Conservation (phyloP, 176 grass and related monocot species). For the Pharus latifolius region DNA sequence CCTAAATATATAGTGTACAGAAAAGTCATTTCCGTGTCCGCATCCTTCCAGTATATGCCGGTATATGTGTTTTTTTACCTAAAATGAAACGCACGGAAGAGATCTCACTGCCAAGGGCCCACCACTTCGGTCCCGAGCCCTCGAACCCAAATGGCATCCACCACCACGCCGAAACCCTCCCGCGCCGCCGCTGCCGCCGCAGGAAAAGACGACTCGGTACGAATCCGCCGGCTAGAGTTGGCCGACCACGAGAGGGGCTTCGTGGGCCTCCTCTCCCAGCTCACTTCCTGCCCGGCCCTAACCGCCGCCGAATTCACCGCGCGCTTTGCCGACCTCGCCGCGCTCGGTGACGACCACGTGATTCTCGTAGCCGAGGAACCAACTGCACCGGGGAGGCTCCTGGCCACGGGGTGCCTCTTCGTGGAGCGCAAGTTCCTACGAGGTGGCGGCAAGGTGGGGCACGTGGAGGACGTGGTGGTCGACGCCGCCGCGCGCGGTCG, state of each 20-base stretch:
- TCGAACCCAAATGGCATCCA: constrained; percentile 27
- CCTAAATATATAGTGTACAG: too few species aligned
- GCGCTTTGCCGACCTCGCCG: constrained; percentile 69
- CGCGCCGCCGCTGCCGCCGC: background rate
- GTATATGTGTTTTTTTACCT: too few species aligned
- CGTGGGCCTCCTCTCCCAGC: constrained; percentile 50
- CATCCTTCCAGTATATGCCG: too few species aligned
- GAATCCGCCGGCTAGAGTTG: constrained; percentile 54
- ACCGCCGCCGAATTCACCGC: constrained; percentile 46
- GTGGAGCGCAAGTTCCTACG: constrained; percentile 83
- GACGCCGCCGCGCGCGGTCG: constrained; percentile 43
- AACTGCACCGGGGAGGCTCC: constrained; percentile 3
- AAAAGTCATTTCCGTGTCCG: background rate
- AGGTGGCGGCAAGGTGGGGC: constrained; percentile 61
- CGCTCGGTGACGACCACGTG: constrained; percentile 67
- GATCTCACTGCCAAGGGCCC: background rate
- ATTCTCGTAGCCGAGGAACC: constrained; percentile 67
- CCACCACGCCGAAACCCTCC: constrained; percentile 20
- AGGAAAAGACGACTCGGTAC: background rate
- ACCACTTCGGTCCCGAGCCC: background rate
- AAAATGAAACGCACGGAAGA: background rate
- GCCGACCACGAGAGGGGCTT: constrained; percentile 63
- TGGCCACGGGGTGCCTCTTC: constrained; percentile 77
- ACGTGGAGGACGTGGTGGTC: constrained; percentile 85
- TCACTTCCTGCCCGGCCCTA: constrained; percentile 56